phyloP scores from a whole-genome alignment of 108 stramenopile genomes.

The Cyclotella distinguenda region DNA sequence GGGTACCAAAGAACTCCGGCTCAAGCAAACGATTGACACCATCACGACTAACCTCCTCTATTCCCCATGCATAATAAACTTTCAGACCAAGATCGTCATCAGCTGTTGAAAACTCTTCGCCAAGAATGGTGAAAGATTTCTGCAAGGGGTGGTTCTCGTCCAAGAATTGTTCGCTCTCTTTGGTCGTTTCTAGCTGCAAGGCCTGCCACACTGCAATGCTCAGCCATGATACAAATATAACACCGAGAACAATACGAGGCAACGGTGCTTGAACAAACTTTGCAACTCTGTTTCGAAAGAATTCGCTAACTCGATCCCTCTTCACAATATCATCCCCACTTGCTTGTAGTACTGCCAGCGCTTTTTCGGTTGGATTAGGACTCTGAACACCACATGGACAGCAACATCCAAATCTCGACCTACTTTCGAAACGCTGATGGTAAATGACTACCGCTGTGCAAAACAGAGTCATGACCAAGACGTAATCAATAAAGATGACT shows the following conservation, averaged over 20 bases:
- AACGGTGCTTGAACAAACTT: constrained; percentile 35
- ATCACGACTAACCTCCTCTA: constrained; percentile 45
- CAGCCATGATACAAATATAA: constrained; percentile 42
- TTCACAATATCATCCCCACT: constrained; percentile 23
- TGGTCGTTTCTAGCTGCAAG: constrained; percentile 44
- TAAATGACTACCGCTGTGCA: constrained; percentile 62
- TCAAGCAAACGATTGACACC: constrained; percentile 55
- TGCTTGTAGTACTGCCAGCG: constrained; percentile 5
- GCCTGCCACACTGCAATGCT: constrained; percentile 36
- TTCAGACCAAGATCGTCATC: constrained; percentile 47
- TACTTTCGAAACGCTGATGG: constrained; percentile 46
- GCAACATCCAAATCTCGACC: constrained; percentile 35
- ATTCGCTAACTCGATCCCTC: constrained; percentile 47
- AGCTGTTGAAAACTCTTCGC: constrained; percentile 36
- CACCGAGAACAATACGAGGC: constrained; percentile 21
- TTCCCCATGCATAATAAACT: constrained; percentile 54
- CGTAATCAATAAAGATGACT: constrained; percentile 58
- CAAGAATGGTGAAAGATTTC: constrained; percentile 47
- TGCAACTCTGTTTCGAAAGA: constrained; percentile 37
- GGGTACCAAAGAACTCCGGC: constrained; percentile 34
- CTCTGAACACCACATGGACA: constrained; percentile 32
- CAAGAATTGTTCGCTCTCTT: constrained; percentile 51
- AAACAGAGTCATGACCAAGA: constrained; percentile 61
- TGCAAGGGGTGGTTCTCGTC: constrained; percentile 55
- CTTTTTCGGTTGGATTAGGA: constrained; percentile 32